phyloP scores from a whole-genome alignment of 2,329 filamentous ascomycete genomes.

The Aspergillus sp. region DNA sequence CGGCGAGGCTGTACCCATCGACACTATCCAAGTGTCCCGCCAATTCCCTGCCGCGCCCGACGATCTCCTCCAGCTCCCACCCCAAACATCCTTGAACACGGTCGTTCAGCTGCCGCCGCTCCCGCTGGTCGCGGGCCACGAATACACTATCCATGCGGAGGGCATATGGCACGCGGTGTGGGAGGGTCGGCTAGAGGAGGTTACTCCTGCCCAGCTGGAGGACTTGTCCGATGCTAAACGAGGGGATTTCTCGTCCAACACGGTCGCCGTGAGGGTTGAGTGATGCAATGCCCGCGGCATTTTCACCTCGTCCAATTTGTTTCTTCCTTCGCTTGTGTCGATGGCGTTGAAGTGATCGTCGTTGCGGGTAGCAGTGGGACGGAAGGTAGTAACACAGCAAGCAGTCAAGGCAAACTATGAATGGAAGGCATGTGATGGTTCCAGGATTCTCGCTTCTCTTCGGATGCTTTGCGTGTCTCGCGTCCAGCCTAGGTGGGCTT shows the following conservation, averaged over 20 bases:
- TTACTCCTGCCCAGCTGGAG: slow-evolving; percentile 15
- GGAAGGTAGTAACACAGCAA: too few species aligned
- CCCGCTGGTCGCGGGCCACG: slow-evolving; percentile 18
- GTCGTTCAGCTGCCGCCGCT: slow-evolving; percentile 18
- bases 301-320: too few species aligned
- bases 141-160: slow-evolving; percentile 23
- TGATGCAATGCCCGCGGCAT: too few species aligned
- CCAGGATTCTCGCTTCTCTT: too few species aligned
- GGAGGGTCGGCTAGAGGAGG: slow-evolving; percentile 13
- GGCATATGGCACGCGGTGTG: slow-evolving; percentile 31
- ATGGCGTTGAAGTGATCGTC: too few species aligned
- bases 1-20: slow-evolving; percentile 14
- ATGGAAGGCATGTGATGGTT: too few species aligned
- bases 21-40: slow-evolving; percentile 25
- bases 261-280: slow-evolving; percentile 8
- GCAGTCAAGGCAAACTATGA: too few species aligned
- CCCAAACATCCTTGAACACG: slow-evolving; percentile 12
- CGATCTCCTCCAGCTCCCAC: slow-evolving; percentile 23
- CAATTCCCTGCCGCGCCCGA: slow-evolving; percentile 20
- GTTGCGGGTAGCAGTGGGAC: too few species aligned
- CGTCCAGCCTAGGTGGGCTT: too few species aligned
- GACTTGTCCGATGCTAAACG: slow-evolving; percentile 9
- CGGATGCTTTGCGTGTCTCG: too few species aligned
- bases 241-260: slow-evolving; percentile 19
- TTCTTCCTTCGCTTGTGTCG: too few species aligned